Evolutionary conservation across 768 basidiomycete genomes (phyloP), one percentile per base, ranked within the genome.

Genomic region (Mycena amicta): DNA sequence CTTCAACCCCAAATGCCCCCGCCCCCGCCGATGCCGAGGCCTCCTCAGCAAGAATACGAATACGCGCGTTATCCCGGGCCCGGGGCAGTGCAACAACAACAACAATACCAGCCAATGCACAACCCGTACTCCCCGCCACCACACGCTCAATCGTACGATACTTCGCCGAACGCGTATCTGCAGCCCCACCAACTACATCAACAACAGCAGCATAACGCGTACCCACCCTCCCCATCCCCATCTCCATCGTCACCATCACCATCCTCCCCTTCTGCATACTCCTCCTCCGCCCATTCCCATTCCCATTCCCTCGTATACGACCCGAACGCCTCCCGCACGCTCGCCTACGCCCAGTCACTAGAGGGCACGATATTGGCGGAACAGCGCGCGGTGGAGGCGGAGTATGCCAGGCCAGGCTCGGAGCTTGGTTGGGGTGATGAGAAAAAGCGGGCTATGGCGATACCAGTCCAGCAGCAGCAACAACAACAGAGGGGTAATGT

Each of bases 331-430:
- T 5, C 25, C 22, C 6, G 15, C 15, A 49, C 47, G 47, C 47
- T 49, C 25, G 47, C 47, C 15, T 49, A 49, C 22, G 11, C 47
- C 15, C 47, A 12, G 47, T 49, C 47, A 13, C 25, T 5, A 18
- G 3, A 3, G 50, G 31, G 49, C 43, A 51, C 45, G 47, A 28
- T 57, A 30, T 16, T 61, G 12, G 55, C 47, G 31, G 60, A 61
- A 27, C 60, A 61, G 56, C 60, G 56, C 40, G 47, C 52, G 5
- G 50, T 61, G 2, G 47, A 57, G 60, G 60, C 60, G 20, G 60
- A 61, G 29, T 56, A 61, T 37, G 52, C 56, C 20, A 31, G 28
- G 12, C 60, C 60, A 5, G 30, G 40, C 23, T n/a, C 39, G 16
- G 41, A 18, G 11, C 11, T 18, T 8, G 33, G 33, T 37, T 37